These are phyloP conservation scores for Orbilia ellipsospora DNA, from an alignment of 2,329 filamentous ascomycete species.

Conservation along the genomic window DNA sequence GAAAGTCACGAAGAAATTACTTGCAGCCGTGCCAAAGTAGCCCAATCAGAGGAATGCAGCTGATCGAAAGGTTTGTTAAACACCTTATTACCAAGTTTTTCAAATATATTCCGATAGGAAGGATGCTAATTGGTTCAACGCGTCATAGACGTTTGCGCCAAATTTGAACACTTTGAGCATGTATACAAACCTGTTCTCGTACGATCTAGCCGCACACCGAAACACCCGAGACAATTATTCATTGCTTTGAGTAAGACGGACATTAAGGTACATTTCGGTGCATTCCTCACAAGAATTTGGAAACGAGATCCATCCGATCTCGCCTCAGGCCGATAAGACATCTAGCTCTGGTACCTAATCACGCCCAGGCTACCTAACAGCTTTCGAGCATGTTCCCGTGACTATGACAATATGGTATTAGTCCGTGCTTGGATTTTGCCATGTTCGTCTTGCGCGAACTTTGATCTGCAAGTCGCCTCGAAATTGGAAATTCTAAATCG, in stretches of 20 bases:
- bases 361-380: neutral
- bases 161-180: no score
- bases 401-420: neutral
- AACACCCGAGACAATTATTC: neutral
- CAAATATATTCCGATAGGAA: neutral
- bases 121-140: neutral
- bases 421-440: neutral
- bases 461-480: constrained; percentile 35
- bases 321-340: neutral
- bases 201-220: neutral
- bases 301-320: constrained; percentile 5
- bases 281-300: neutral
- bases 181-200: no score
- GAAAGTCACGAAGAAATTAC: no score
- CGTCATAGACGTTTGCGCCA: constrained; percentile 1
- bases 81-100: neutral
- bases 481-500: constrained; percentile 2
- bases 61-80: neutral
- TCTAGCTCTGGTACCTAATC: constrained; percentile 10
- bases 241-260: neutral
- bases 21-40: no score
- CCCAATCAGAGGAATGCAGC: neutral
- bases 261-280: neutral
- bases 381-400: constrained; percentile 2
- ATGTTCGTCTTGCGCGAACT: no score